Conservation (phyloP, 805 yeast species). For the Komagataella phaffii region DNA sequence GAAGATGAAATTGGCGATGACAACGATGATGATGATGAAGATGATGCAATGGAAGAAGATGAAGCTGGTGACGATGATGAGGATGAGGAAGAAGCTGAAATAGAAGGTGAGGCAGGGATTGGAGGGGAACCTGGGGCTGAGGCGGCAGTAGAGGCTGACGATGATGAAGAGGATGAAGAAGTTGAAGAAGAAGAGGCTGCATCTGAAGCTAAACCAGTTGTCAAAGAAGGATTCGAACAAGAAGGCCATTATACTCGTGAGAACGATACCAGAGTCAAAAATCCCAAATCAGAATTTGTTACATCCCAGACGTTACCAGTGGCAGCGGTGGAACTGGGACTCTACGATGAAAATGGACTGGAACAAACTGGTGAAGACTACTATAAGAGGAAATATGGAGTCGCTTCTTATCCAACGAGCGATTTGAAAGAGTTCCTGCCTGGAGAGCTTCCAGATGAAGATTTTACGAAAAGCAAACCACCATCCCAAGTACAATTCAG, state of each 20-base stretch:
- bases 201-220: slow-evolving; percentile 7
- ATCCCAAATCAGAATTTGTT: slow-evolving; percentile 69
- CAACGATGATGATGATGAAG: slow-evolving; percentile 6
- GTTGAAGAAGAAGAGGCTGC: background rate
- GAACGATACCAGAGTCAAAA: slow-evolving; percentile 46
- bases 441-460: slow-evolving; percentile 78
- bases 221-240: slow-evolving; percentile 11
- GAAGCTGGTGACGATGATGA: slow-evolving; percentile 7
- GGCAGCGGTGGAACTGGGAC: slow-evolving; percentile 49
- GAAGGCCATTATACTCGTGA: slow-evolving; percentile 29
- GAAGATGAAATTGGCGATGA: slow-evolving; percentile 1
- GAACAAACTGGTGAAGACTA: slow-evolving; percentile 64
- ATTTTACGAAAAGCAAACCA: slow-evolving; percentile 74
- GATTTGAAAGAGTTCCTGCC: slow-evolving; percentile 71
- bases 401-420: slow-evolving; percentile 74
- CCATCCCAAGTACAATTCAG: slow-evolving; percentile 85
- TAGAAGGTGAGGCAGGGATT: slow-evolving; percentile 3
- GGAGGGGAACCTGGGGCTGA: slow-evolving; percentile 2
- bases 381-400: slow-evolving; percentile 67
- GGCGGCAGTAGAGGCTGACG: background rate
- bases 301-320: slow-evolving; percentile 54
- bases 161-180: slow-evolving; percentile 1
- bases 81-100: slow-evolving; percentile 4
- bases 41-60: background rate
- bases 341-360: slow-evolving; percentile 52